phyloP scores from a whole-genome alignment of 352 stramenopile genomes.

The Phytophthora quininea region DNA sequence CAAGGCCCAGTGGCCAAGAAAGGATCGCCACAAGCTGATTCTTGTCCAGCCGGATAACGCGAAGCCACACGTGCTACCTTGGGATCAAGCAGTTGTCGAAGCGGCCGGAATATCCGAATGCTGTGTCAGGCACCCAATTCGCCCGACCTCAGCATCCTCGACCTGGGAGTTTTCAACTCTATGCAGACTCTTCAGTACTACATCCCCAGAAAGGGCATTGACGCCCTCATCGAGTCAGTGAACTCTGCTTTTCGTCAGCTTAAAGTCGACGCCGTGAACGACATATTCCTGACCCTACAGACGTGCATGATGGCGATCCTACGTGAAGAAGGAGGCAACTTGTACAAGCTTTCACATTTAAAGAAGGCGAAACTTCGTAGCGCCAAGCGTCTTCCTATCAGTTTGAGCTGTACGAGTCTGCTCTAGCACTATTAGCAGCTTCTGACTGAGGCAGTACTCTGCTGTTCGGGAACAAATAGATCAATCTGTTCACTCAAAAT shows the following conservation, averaged over 20 bases:
- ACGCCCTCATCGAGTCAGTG: not conserved
- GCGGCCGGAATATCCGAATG: not conserved
- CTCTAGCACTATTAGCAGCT: too few relatives aligned
- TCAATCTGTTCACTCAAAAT: too few relatives aligned
- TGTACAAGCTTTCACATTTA: not conserved
- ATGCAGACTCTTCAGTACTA: not conserved
- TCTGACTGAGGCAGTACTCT: too few relatives aligned
- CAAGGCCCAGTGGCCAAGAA: too few relatives aligned
- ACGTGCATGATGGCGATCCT: not conserved
- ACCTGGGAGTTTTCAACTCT: not conserved
- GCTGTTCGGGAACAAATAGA: too few relatives aligned
- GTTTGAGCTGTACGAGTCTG: too few relatives aligned
- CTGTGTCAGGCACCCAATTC: conserved; percentile 1
- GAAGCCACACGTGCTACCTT: too few relatives aligned
- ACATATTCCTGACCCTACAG: not conserved
- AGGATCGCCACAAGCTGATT: too few relatives aligned
- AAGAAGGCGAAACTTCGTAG: not conserved
- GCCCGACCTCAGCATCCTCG: not conserved
- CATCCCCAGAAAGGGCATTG: not conserved
- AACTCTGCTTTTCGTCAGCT: not conserved
- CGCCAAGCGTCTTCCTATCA: too few relatives aligned
- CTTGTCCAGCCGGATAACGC: too few relatives aligned
- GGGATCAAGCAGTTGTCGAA: too few relatives aligned
- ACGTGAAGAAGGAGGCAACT: not conserved
- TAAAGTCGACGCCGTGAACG: not conserved